Percentiles rank a stretch among this genome's conserved stretches.
phyloP scores from a whole-genome alignment of 352 stramenopile genomes.

The Phytophthora idaei region DNA sequence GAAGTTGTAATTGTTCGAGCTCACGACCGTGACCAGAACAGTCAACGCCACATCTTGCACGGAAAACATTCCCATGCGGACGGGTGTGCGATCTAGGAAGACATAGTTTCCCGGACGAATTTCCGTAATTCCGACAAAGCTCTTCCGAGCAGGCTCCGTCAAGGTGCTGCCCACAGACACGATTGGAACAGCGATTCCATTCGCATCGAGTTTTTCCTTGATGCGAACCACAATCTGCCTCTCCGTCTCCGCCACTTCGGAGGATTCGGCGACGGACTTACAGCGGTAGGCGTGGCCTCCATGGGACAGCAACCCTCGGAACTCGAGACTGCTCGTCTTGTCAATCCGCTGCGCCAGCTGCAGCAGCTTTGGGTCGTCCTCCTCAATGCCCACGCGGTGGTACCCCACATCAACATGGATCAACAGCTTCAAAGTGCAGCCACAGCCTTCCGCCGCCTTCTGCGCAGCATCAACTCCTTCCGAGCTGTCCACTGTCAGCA shows the following conservation, averaged over 20 bases:
- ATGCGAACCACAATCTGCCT: constrained; percentile 71
- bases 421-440: constrained; percentile 57
- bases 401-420: constrained; percentile 81
- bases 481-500: constrained; percentile 66
- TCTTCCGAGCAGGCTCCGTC: constrained; percentile 62
- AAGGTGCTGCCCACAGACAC: constrained; percentile 75
- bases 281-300: constrained; percentile 71
- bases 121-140: constrained; percentile 74
- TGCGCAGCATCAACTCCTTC: constrained; percentile 60
- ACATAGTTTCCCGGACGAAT: constrained; percentile 80
- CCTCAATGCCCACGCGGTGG: constrained; percentile 72
- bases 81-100: constrained; percentile 75
- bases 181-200: constrained; percentile 54
- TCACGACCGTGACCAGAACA: constrained; percentile 72
- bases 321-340: constrained; percentile 53
- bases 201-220: constrained; percentile 57
- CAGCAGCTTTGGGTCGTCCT: constrained; percentile 54
- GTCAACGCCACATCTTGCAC: constrained; percentile 65
- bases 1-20: constrained; percentile 75
- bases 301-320: constrained; percentile 67
- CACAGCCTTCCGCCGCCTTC: constrained; percentile 47
- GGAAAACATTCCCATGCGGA: constrained; percentile 65
- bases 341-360: constrained; percentile 60
- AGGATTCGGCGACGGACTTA: constrained; percentile 54
- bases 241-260: constrained; percentile 60